phyloP scores from a whole-genome alignment of 371 early-diverging fungal species.

The Mortierella sp. region DNA sequence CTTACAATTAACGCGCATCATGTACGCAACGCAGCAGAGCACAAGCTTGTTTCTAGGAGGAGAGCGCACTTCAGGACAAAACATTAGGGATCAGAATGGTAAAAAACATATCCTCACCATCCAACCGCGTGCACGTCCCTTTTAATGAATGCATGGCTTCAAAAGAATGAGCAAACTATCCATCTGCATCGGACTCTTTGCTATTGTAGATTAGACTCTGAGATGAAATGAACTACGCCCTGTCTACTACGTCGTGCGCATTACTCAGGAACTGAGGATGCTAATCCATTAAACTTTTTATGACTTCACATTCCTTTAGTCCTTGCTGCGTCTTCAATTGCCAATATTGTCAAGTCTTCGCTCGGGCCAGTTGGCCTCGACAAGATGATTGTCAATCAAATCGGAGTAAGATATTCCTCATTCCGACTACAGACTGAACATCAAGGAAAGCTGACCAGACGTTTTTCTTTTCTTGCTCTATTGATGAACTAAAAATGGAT shows the following conservation, averaged over 20 bases:
- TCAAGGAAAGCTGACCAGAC: background rate
- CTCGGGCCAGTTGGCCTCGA: slow-evolving; percentile 99
- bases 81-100: slow-evolving; percentile 97
- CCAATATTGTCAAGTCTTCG: slow-evolving; percentile 98
- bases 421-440: background rate
- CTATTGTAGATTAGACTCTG: background rate
- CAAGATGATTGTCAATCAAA: slow-evolving; percentile 99
- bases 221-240: background rate
- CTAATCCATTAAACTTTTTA: background rate
- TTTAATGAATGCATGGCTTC: background rate
- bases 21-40: slow-evolving; percentile 54
- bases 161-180: background rate
- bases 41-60: slow-evolving; percentile 86
- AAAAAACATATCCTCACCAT: slow-evolving; percentile 24
- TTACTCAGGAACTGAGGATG: background rate
- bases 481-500: background rate
- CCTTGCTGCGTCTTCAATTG: slow-evolving; percentile 86
- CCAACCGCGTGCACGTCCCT: background rate
- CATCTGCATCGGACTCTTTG: background rate
- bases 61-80: slow-evolving; percentile 92
- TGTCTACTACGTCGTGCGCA: background rate
- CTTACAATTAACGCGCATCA: slow-evolving; percentile 13
- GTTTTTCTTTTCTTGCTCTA: background rate
- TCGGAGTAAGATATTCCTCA: slow-evolving; percentile 82
- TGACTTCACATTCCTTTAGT: slow-evolving; percentile 52